Evolutionary conservation across 495 filamentous ascomycete genomes (phyloP), one percentile per base, ranked within the genome.

Genomic region (Penicillium maclennaniae): DNA sequence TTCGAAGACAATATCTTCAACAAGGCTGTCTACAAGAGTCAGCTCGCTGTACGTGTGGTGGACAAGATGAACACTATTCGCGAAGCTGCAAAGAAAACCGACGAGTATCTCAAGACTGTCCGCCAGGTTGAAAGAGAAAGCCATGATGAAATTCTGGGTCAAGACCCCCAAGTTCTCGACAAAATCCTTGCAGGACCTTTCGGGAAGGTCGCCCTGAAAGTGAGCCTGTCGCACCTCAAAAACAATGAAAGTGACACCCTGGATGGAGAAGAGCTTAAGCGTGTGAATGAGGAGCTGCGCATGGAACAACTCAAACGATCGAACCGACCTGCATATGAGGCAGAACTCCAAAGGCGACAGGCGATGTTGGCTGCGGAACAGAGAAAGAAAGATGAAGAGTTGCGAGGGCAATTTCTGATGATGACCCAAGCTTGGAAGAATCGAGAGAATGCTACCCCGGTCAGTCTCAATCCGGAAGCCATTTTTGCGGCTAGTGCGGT

Each of bases 31-130:
- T 95, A 87, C 77, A 97, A 97, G 62, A 82, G 74, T 17, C 87
- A 95, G 58, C 74, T 96, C 42, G 80, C 90, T 0, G 78, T 77
- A 19, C 81, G 88, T 14, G 88, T 95, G 5, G 85, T 97, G 7
- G 92, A 97, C 64, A 84, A 89, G 65, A 89, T 87, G 69, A 88
- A 87, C 38, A 81, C 85, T 0, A 67, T 79, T 2, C 80, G 86
- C 1, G 74, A 65, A 49, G 80, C 87, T 0, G 63, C 65, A 3
- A 79, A 74, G 36, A 70, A 76, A 4, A 54, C 64, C 0, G 58
- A 65, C 1, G 74, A 84, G 1, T 86, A 83, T 59, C 75, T 91
- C 6, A 76, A 78, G 37, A 69, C 72, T 47, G 86, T 84, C 0
- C 78, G 75, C 43, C 59, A 70, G 3, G 71, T 85, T 4, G 50